Base-by-base conservation (phyloP, 495 filamentous ascomycete genomes). In the Lophiostoma macrostomum region DNA sequence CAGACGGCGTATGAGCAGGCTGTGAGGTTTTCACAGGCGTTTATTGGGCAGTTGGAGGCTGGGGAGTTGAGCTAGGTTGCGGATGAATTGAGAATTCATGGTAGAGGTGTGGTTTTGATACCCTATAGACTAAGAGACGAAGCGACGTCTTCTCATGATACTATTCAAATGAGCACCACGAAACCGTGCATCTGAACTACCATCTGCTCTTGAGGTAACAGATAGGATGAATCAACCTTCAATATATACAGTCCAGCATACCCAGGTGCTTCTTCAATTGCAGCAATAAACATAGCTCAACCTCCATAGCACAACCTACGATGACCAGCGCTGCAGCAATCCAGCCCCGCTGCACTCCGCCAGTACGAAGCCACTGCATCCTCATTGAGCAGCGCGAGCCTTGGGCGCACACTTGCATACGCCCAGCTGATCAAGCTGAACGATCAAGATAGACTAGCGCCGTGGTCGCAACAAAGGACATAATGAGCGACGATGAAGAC, bases 1-100 rank as follows among this genome's bases (percentile, higher is more conserved):
- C 84, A 88, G 55, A 80, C 79, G 62, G 88, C 90, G 24, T 95
- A 86, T 67, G 81, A 91, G 67, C 93, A 96, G 72, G 81, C 84
- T 41, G 71, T 77, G 29, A 74, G 86, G 47, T 96, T 96, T 65
- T 87, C 88, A 23, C 79, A 78, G 64, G 86, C 84, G 45, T 90
- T 95, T 62, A 55, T 95, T 41, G 71, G 75, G 38, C 19, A 37
- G 29, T 51, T 73, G 41, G 68, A 73, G 55, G 28, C 39, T 53
- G 50, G 59, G 19, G 47, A 30, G 27, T 23, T 58, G 53, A 36
- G 43, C 20, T 56, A 27, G 30, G 31, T 34, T 34, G 1, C 4
- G 22, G 12, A 12, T 1, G 16, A 18, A 16, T 12, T 35, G 28
- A 25, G 35, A 25, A 7, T 20, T 28, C 7, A 36, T 3, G 42